phyloP scores from a whole-genome alignment of 2,329 filamentous ascomycete species.

The Nectriaceae sp. region DNA sequence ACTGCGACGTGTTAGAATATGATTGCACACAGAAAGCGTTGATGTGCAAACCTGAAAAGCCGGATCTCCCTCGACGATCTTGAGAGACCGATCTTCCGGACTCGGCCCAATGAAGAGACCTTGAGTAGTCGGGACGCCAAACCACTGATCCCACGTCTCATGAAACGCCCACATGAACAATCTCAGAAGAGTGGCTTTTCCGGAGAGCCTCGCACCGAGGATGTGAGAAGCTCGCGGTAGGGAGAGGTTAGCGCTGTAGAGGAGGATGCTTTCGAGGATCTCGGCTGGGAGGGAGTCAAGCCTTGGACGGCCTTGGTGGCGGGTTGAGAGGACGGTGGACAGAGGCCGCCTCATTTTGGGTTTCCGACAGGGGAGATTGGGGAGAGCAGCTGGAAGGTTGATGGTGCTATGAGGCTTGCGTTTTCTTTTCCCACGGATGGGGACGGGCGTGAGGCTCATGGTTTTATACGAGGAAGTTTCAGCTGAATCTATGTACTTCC shows the following conservation, averaged over 20 bases:
- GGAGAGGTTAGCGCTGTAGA: constrained; percentile 50
- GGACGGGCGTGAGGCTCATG: constrained; percentile 53
- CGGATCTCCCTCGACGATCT: constrained; percentile 38
- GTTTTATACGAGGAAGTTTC: constrained; percentile 2
- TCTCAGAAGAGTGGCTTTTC: constrained; percentile 37
- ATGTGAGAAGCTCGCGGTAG: constrained; percentile 46
- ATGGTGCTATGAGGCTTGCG: constrained; percentile 27
- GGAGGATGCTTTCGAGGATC: constrained; percentile 54
- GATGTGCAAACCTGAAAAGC: no score
- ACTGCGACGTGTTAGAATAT: no score
- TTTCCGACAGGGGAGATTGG: constrained; percentile 3
- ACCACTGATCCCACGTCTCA: constrained; percentile 41
- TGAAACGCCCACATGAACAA: constrained; percentile 39
- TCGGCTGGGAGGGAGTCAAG: constrained; percentile 50
- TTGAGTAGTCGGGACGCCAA: constrained; percentile 25
- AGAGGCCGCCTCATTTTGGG: constrained; percentile 31
- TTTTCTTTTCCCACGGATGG: constrained; percentile 53
- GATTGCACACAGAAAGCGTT: no score
- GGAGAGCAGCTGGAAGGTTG: neutral
- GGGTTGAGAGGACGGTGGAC: constrained; percentile 31
- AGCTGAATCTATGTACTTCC: neutral
- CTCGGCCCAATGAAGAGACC: constrained; percentile 17
- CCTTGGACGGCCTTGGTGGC: constrained; percentile 25
- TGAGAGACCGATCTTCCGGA: constrained; percentile 3
- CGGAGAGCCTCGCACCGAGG: constrained; percentile 50